Base-by-base conservation (phyloP, 116 monocot species). In the Papilionanthe hybrid region DNA sequence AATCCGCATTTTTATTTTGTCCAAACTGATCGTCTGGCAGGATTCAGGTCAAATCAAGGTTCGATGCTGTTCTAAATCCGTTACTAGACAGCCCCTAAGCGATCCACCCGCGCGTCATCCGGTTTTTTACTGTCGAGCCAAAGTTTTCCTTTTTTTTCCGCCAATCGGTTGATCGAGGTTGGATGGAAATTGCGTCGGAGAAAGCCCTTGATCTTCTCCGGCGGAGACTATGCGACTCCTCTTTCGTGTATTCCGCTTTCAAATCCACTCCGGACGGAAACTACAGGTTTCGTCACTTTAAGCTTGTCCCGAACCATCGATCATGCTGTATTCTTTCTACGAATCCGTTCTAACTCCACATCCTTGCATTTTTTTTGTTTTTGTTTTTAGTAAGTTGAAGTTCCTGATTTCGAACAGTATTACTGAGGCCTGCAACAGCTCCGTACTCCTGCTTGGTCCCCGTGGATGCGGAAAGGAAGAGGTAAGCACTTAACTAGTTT, bases 401-500 rank as follows among this genome's bases (percentile, higher is more conserved):
- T 93, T 90, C 77, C 81, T 94, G 58, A 79, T 94, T 76, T 83
- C 93, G 75, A 90, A 78, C 71, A 87, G 94, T 47, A 87, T 94
- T 75, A 58, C 85, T 23, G 90, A 91, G 80, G 94, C 79, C 53
- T 93, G 91, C 87, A 94, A 92, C 85, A 94, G 90, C 87, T 89
- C 94, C 47, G 88, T 90, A 29, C 94, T 98, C 12, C 91, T 98
- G 32, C 90, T 94, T 32, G 98, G 98, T 0, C 94, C 94, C 55
- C 91, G 88, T 17, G 95, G 98, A 5, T 89, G 84, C 25, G 97
- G 93, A 20, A 96, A 93, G 85, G 22, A 74, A 48, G 92, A 90
- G 86, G 96, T 96, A 86, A 48, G 71, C 23, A 2, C 32, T 53
- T 44, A 5, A 9, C 18, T 13, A 19, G 15, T 73, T 2, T 28